A percentile compares a stretch with the other conserved stretches of the same genome.
These are phyloP conservation scores for Aspergillus bridgeri DNA, from an alignment of 495 filamentous ascomycete species.

Conservation along the genomic window DNA sequence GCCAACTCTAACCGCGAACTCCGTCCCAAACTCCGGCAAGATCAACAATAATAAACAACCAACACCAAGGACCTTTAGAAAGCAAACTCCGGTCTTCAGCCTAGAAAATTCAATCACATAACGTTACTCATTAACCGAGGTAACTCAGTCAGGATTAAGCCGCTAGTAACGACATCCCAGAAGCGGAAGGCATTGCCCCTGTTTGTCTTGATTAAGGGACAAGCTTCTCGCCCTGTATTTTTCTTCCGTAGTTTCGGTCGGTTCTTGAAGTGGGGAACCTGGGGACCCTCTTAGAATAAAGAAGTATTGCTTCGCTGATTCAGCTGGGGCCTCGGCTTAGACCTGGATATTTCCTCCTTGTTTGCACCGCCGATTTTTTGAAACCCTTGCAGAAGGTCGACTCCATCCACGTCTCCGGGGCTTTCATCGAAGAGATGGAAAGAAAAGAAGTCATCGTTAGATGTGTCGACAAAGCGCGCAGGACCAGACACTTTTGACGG, in stretches of 20 bases:
- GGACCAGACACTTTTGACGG: constrained; percentile 48
- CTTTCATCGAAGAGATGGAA: constrained; percentile 60
- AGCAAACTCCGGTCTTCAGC: constrained; percentile 9
- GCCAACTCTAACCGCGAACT: constrained; percentile 20
- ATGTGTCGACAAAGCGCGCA: constrained; percentile 52
- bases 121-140: not conserved
- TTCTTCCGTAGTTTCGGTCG: not conserved
- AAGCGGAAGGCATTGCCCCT: not conserved
- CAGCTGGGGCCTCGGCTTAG: constrained; percentile 37
- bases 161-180: not conserved
- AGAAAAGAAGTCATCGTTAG: constrained; percentile 61
- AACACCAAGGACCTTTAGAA: not conserved
- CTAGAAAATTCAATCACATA: not conserved
- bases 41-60: constrained; percentile 5
- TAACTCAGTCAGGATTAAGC: not conserved
- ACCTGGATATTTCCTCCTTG: constrained; percentile 30
- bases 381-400: constrained; percentile 87
- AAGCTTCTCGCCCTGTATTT: no score
- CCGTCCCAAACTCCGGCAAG: constrained; percentile 31
- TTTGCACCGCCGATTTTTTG: constrained; percentile 71
- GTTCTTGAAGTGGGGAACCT: not conserved
- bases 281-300: constrained; percentile 29
- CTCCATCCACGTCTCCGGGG: constrained; percentile 58
- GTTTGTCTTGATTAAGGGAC: no score
- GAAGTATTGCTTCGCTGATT: constrained; percentile 42